Evolutionary conservation across 352 stramenopile genomes (phyloP).

Genomic region (Lagenidium giganteum): DNA sequence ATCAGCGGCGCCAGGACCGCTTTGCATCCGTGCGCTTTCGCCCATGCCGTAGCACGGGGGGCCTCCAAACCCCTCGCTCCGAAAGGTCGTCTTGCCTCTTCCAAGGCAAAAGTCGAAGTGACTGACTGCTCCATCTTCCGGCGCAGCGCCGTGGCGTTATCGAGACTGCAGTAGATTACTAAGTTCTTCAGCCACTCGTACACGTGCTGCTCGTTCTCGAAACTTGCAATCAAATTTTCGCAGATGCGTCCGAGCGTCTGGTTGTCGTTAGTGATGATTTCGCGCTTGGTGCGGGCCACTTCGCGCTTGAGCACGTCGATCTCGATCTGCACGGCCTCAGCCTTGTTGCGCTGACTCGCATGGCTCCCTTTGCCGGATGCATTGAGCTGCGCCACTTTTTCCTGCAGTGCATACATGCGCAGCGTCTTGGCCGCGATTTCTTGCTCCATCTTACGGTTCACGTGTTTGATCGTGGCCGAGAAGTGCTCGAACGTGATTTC

Average conservation of each 20-base stretch:
- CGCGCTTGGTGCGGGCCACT: slow-evolving; percentile 36
- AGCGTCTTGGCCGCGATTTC: slow-evolving; percentile 56
- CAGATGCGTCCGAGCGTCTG: slow-evolving; percentile 50
- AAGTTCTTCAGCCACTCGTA: slow-evolving; percentile 67
- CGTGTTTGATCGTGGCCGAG: slow-evolving; percentile 38
- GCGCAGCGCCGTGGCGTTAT: slow-evolving; percentile 26
- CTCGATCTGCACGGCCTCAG: slow-evolving; percentile 41
- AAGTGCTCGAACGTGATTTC: slow-evolving; percentile 75
- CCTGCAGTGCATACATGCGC: slow-evolving; percentile 34
- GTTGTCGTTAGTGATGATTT: slow-evolving; percentile 42
- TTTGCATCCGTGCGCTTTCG: no score
- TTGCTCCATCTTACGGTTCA: slow-evolving; percentile 61
- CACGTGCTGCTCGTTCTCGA: slow-evolving; percentile 68
- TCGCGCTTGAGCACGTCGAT: slow-evolving; percentile 49
- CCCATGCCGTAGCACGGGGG: no score
- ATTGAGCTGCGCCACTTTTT: slow-evolving; percentile 25
- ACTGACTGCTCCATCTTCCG: slow-evolving; percentile 38
- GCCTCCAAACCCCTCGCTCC: no score
- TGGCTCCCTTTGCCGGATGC: no score
- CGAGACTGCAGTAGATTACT: slow-evolving; percentile 40
- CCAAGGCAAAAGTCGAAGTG: no score
- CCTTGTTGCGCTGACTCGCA: no score
- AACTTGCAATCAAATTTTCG: slow-evolving; percentile 55
- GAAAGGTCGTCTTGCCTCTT: no score
- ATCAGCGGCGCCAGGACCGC: no score